Conservation (phyloP, 805 yeast species). For the Saccharomycopsis sp. region DNA sequence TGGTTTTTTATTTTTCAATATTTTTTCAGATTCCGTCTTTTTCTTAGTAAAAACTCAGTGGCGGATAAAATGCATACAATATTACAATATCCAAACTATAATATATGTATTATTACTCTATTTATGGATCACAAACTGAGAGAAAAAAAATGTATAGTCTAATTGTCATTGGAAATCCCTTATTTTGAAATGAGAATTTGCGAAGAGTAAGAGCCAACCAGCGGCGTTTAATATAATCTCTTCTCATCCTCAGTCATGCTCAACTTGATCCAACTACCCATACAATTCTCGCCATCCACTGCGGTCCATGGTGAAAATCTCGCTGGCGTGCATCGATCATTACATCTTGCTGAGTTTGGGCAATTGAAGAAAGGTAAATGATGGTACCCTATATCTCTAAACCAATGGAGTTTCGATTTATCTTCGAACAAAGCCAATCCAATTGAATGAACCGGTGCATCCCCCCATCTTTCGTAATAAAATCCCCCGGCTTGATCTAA, state of each 20-base stretch:
- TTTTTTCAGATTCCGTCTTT: too few relatives aligned
- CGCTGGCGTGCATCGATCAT: conserved; percentile 44
- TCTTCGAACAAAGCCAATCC: conserved; percentile 71
- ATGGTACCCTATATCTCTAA: conserved; percentile 72
- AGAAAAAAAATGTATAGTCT: too few relatives aligned
- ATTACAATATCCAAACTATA: too few relatives aligned
- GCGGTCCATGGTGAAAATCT: conserved; percentile 44
- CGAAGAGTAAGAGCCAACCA: too few relatives aligned
- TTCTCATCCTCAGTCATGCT: conserved; percentile 30
- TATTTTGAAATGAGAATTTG: too few relatives aligned
- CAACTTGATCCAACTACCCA: conserved; percentile 58
- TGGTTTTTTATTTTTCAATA: too few relatives aligned
- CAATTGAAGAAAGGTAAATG: conserved; percentile 75
- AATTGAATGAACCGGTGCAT: conserved; percentile 81
- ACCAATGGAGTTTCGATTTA: conserved; percentile 70
- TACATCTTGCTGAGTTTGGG: conserved; percentile 51
- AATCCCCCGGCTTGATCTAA: conserved; percentile 72
- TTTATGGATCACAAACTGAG: too few relatives aligned
- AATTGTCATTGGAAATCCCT: too few relatives aligned
- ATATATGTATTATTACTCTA: too few relatives aligned
- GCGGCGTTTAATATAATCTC: conserved; percentile 3
- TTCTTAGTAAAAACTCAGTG: too few relatives aligned
- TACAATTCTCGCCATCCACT: conserved; percentile 64
- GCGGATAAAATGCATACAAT: too few relatives aligned
- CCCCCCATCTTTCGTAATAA: conserved; percentile 91